phyloP scores from a whole-genome alignment of 441 rosid species.

The Populus trichocarpa region DNA sequence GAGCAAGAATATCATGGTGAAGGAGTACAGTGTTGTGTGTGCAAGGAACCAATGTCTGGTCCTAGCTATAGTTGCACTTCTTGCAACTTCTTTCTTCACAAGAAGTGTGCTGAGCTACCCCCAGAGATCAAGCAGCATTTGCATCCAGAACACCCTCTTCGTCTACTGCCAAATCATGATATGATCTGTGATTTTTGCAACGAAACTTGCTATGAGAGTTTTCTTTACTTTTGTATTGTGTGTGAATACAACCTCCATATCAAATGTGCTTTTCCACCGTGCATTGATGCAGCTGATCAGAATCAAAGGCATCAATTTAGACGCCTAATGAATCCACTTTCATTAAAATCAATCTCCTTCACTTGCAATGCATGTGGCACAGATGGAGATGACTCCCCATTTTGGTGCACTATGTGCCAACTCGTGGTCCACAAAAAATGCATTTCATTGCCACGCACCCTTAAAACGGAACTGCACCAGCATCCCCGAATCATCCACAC shows the following conservation, averaged over 20 bases:
- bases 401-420: no score
- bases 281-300: not conserved
- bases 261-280: not conserved
- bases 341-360: not conserved
- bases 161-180: not conserved
- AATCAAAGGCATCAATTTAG: not conserved
- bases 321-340: not conserved
- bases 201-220: not conserved
- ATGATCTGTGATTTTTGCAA: not conserved
- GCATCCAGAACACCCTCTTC: not conserved
- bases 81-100: no score
- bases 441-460: no score
- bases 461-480: no score
- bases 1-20: not conserved
- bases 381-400: no score
- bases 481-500: no score
- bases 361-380: no score
- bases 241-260: not conserved
- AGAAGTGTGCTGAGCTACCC: conserved; percentile 2
- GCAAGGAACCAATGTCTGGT: not conserved
- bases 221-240: not conserved
- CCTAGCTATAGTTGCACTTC: not conserved
- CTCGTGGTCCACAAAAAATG: no score
- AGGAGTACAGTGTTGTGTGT: not conserved
- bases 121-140: not conserved